phyloP scores from a whole-genome alignment of 2,329 filamentous ascomycete genomes.

The Alternaria rosae region DNA sequence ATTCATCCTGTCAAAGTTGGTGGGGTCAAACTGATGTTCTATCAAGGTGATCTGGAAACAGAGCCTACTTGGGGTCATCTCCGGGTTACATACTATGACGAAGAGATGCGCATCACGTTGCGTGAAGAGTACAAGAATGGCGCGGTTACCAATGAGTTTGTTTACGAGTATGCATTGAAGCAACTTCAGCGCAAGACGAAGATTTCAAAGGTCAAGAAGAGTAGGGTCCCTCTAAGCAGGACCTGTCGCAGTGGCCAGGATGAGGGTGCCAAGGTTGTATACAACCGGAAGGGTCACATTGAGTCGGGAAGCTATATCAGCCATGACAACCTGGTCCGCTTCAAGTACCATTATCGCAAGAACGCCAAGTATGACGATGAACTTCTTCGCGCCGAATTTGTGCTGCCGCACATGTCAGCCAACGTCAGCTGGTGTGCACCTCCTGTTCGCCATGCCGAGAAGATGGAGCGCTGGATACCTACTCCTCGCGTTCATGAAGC shows the following conservation, averaged over 20 bases:
- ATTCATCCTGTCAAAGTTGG: slow-evolving; percentile 48
- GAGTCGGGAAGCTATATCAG: slow-evolving; percentile 62
- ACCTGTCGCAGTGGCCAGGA: slow-evolving; percentile 57
- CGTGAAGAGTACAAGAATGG: slow-evolving; percentile 57
- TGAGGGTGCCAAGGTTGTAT: slow-evolving; percentile 58
- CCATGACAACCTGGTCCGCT: slow-evolving; percentile 60
- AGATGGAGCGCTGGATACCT: slow-evolving; percentile 63
- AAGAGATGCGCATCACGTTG: slow-evolving; percentile 54
- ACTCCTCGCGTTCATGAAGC: slow-evolving; percentile 63
- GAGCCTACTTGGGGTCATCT: slow-evolving; percentile 57
- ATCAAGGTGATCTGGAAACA: slow-evolving; percentile 49
- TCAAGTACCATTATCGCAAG: slow-evolving; percentile 64
- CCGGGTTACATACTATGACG: slow-evolving; percentile 58
- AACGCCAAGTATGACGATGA: slow-evolving; percentile 63
- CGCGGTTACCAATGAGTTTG: slow-evolving; percentile 56
- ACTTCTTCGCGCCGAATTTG: slow-evolving; percentile 63
- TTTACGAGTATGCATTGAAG: slow-evolving; percentile 56
- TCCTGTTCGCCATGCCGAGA: slow-evolving; percentile 58
- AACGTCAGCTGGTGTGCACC: slow-evolving; percentile 64
- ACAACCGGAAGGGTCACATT: slow-evolving; percentile 62
- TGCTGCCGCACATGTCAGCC: slow-evolving; percentile 61
- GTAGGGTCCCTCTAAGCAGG: slow-evolving; percentile 49
- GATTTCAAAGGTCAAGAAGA: slow-evolving; percentile 50
- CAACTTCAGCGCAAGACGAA: slow-evolving; percentile 42
- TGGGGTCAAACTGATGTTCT: slow-evolving; percentile 50